Conservation (phyloP, 2,329 filamentous ascomycete genomes). For the Aspergillus latus region DNA sequence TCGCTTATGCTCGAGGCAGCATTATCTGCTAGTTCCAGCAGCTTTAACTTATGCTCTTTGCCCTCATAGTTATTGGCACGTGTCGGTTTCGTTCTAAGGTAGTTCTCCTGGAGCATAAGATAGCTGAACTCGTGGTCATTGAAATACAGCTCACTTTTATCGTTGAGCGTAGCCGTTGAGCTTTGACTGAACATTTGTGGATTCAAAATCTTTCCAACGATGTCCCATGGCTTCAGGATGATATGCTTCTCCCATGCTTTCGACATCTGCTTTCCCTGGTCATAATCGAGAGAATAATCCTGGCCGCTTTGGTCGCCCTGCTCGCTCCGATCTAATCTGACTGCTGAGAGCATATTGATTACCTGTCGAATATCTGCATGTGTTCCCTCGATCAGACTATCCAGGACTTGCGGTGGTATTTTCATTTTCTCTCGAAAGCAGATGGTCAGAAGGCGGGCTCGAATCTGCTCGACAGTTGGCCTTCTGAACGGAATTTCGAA, state of each 20-base stretch:
- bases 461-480: constrained; percentile 86
- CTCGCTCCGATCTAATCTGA: constrained; percentile 76
- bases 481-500: constrained; percentile 85
- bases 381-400: constrained; percentile 91
- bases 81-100: constrained; percentile 78
- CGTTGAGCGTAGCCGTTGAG: constrained; percentile 85
- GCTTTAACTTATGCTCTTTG: constrained; percentile 72
- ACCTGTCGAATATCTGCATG: constrained; percentile 96
- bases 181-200: constrained; percentile 80
- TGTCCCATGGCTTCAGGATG: constrained; percentile 96
- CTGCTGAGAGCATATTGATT: constrained; percentile 96
- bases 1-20: constrained; percentile 97
- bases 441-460: constrained; percentile 91
- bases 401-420: constrained; percentile 77
- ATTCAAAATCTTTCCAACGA: constrained; percentile 86
- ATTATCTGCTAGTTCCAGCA: constrained; percentile 80
- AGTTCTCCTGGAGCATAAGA: constrained; percentile 98
- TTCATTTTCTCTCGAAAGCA: constrained; percentile 89
- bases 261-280: constrained; percentile 88
- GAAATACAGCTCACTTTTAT: constrained; percentile 98
- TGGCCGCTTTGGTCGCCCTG: neutral
- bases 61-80: constrained; percentile 61
- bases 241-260: constrained; percentile 99
- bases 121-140: constrained; percentile 98
- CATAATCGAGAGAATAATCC: constrained; percentile 65